phyloP scores from a whole-genome alignment of 768 basidiomycete genomes.

The Termitomyces sp. region DNA sequence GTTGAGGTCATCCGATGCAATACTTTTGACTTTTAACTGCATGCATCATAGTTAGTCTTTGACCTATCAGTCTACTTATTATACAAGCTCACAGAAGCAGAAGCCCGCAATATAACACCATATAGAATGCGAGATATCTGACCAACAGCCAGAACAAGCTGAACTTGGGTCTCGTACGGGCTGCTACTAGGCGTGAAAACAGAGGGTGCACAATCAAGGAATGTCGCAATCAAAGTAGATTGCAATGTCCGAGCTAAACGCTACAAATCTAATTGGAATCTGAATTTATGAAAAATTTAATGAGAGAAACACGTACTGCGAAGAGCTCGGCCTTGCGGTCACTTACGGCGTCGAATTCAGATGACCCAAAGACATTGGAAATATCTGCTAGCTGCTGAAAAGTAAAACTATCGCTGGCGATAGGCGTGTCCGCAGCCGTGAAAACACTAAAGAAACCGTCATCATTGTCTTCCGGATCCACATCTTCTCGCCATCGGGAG shows the following conservation, averaged over 20 bases:
- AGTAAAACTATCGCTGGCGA: background rate
- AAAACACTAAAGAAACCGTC: slow-evolving; percentile 25
- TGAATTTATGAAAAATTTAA: background rate
- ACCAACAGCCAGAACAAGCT: slow-evolving; percentile 50
- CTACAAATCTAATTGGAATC: slow-evolving; percentile 26
- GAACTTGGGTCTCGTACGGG: slow-evolving; percentile 54
- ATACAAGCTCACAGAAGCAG: slow-evolving; percentile 27
- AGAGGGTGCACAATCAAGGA: slow-evolving; percentile 80
- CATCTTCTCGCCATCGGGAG: slow-evolving; percentile 28
- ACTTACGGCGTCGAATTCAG: slow-evolving; percentile 1
- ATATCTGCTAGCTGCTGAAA: slow-evolving; percentile 8
- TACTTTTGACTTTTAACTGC: slow-evolving; percentile 17
- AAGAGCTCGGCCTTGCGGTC: slow-evolving; percentile 1
- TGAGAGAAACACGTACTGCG: slow-evolving; percentile 2
- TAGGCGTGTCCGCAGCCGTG: background rate
- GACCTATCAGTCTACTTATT: background rate
- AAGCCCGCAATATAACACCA: slow-evolving; percentile 41
- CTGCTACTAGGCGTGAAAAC: slow-evolving; percentile 68
- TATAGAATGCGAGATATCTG: slow-evolving; percentile 60
- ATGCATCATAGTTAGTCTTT: slow-evolving; percentile 7
- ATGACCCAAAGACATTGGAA: slow-evolving; percentile 1
- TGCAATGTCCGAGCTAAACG: slow-evolving; percentile 71
- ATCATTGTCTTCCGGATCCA: slow-evolving; percentile 27
- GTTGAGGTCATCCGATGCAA: slow-evolving; percentile 42
- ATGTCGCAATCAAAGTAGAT: slow-evolving; percentile 72